Base-by-base conservation (phyloP, 257 asterid species). In the Solanum sejunctum region DNA sequence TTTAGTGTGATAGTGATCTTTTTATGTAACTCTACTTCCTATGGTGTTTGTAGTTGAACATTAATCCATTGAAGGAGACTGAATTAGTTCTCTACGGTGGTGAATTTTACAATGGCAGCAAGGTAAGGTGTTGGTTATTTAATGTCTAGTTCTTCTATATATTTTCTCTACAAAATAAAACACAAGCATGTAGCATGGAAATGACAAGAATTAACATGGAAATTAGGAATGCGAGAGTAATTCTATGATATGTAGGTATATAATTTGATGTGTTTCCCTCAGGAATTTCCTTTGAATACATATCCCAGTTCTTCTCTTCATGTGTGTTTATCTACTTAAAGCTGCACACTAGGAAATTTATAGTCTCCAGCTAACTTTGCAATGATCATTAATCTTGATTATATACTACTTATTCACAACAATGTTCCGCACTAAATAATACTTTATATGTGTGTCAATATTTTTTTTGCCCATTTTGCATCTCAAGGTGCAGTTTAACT, bases 71-170 rank as follows among this genome's bases (percentile, higher is more conserved):
- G 92, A 97, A 93, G 91, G 99, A 97, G 87, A 92, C 97, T 2
- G 99, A 97, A 84, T 87, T 97, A 64, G 88, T 97, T 66, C 89
- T 97, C 20, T 95, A 95, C 83, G 99, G 99, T 32, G 99, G 99
- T 84, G 99, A 97, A 93, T 97, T 95, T 85, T 97, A 97, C 91
- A 97, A 97, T 43, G 99, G 99, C 75, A 94, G 87, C 89, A 95
- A 95, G 98, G 99, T 94, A 18, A 81, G 88, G 45, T 80, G 83
- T 81, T 85, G 66, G 13, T 83, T 15, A 41, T 57, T 81, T 15
- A 71, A 69, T 55, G 26, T 66, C 9, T 12, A 43, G 18, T 60
- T 71, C 32, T 21, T 16, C 26, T 58, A 43, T 72, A 21, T 23
- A 6, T 72, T 39, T 70, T 39, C n/a, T 12, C 3, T 41, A 20